phyloP scores from a whole-genome alignment of 1,139 yeast genomes.

The Zygotorulaspora mrakii region DNA sequence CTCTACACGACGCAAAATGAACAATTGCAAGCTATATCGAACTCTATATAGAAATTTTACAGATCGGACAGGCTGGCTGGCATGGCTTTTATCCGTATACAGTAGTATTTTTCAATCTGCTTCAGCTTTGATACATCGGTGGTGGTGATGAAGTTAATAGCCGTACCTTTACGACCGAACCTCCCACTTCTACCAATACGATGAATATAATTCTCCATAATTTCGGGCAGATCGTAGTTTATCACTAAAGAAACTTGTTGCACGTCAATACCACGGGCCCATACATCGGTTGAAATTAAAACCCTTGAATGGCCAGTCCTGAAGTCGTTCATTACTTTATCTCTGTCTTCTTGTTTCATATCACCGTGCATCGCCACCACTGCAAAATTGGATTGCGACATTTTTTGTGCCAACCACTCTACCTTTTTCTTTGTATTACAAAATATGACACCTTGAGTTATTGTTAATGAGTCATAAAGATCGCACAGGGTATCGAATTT shows the following conservation, averaged over 20 bases:
- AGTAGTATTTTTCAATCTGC: slow-evolving; percentile 74
- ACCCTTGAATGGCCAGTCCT: slow-evolving; percentile 76
- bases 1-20: slow-evolving; percentile 40
- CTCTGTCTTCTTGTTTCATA: slow-evolving; percentile 92
- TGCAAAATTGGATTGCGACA: slow-evolving; percentile 77
- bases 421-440: slow-evolving; percentile 92
- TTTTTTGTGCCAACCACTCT: slow-evolving; percentile 80
- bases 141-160: slow-evolving; percentile 78
- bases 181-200: slow-evolving; percentile 94
- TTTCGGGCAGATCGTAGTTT: slow-evolving; percentile 84
- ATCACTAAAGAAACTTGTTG: slow-evolving; percentile 95
- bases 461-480: slow-evolving; percentile 86
- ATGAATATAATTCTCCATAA: slow-evolving; percentile 86
- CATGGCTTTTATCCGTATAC: slow-evolving; percentile 79
- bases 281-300: slow-evolving; percentile 88
- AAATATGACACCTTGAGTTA: slow-evolving; percentile 93
- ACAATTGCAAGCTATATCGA: slow-evolving; percentile 34
- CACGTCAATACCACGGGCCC: slow-evolving; percentile 98
- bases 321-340: slow-evolving; percentile 82
- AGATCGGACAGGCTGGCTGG: slow-evolving; percentile 65
- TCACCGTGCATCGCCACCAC: slow-evolving; percentile 97
- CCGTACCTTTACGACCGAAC: slow-evolving; percentile 94
- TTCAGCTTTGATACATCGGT: slow-evolving; percentile 59
- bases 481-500: slow-evolving; percentile 93
- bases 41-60: slow-evolving; percentile 18